phyloP scores from a whole-genome alignment of 495 filamentous ascomycete genomes.

The Aspergillus campestris region DNA sequence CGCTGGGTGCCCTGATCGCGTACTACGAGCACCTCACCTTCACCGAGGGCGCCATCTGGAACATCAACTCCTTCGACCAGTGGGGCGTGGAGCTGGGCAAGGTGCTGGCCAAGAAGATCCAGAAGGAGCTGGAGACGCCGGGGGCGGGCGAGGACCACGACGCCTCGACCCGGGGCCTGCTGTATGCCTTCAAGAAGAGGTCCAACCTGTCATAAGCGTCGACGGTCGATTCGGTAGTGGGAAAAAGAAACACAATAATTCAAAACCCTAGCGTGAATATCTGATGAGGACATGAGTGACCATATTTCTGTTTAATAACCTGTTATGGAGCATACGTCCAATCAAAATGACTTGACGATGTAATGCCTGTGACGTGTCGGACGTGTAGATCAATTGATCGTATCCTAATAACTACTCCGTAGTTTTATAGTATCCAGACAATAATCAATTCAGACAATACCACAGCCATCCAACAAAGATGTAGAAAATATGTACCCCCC shows the following conservation, averaged over 20 bases:
- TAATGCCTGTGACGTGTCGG: too few species aligned
- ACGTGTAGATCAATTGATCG: too few species aligned
- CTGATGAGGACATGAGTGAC: slow-evolving; percentile 20
- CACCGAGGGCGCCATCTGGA: slow-evolving; percentile 95
- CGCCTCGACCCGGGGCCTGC: slow-evolving; percentile 75
- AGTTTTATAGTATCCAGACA: too few species aligned
- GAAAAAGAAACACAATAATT: slow-evolving; percentile 12
- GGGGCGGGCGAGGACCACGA: slow-evolving; percentile 70
- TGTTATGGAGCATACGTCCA: too few species aligned
- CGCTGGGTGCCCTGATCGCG: slow-evolving; percentile 89
- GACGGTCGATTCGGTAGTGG: slow-evolving; percentile 3
- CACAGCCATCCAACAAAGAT: too few species aligned
- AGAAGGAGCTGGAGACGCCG: slow-evolving; percentile 65
- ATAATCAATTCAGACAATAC: too few species aligned
- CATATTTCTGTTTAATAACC: not conserved
- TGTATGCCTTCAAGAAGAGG: slow-evolving; percentile 77
- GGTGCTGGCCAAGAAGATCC: slow-evolving; percentile 85
- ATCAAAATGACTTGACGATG: too few species aligned
- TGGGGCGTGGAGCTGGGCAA: slow-evolving; percentile 99
- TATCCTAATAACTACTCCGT: too few species aligned
- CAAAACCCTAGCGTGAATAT: slow-evolving; percentile 13
- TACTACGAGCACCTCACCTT: slow-evolving; percentile 99
- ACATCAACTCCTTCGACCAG: slow-evolving; percentile 99
- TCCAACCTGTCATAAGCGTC: slow-evolving; percentile 36
- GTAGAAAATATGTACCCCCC: too few species aligned